These are phyloP conservation scores for Pestalotiopsis sp. DNA, from an alignment of 2,329 filamentous ascomycete genomes.

Conservation along the genomic window DNA sequence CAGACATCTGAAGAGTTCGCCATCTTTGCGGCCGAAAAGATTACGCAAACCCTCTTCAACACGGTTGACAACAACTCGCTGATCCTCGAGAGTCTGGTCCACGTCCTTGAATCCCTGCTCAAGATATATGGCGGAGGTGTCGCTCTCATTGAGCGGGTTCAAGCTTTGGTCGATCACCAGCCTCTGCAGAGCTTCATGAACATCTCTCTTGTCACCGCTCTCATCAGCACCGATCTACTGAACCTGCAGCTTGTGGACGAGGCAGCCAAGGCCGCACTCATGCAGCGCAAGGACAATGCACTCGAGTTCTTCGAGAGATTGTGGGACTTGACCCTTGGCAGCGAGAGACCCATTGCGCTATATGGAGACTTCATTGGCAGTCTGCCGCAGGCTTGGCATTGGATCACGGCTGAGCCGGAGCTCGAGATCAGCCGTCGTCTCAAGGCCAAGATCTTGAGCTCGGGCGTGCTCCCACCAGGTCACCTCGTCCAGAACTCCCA, in stretches of 20 bases:
- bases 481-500: slow-evolving; percentile 60
- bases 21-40: slow-evolving; percentile 62
- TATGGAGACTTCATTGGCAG: slow-evolving; percentile 86
- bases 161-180: slow-evolving; percentile 59
- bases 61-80: slow-evolving; percentile 51
- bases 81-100: slow-evolving; percentile 63
- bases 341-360: slow-evolving; percentile 75
- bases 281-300: slow-evolving; percentile 70
- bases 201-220: slow-evolving; percentile 58
- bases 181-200: slow-evolving; percentile 59
- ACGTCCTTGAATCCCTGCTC: slow-evolving; percentile 62
- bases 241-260: slow-evolving; percentile 70
- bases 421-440: slow-evolving; percentile 70
- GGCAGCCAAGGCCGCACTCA: slow-evolving; percentile 73
- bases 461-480: slow-evolving; percentile 41
- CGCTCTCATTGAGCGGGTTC: slow-evolving; percentile 57
- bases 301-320: slow-evolving; percentile 81
- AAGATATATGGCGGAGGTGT: slow-evolving; percentile 57
- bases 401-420: slow-evolving; percentile 75
- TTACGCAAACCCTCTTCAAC: slow-evolving; percentile 59
- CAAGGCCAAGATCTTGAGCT: slow-evolving; percentile 61
- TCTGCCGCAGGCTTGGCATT: slow-evolving; percentile 78
- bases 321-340: slow-evolving; percentile 77
- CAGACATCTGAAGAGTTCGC: slow-evolving; percentile 64
- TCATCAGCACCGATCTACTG: slow-evolving; percentile 63